A percentile compares a stretch with the other conserved stretches of the same genome.
Conservation (phyloP, 1,139 yeast species). For the Taphrina sp. region DNA sequence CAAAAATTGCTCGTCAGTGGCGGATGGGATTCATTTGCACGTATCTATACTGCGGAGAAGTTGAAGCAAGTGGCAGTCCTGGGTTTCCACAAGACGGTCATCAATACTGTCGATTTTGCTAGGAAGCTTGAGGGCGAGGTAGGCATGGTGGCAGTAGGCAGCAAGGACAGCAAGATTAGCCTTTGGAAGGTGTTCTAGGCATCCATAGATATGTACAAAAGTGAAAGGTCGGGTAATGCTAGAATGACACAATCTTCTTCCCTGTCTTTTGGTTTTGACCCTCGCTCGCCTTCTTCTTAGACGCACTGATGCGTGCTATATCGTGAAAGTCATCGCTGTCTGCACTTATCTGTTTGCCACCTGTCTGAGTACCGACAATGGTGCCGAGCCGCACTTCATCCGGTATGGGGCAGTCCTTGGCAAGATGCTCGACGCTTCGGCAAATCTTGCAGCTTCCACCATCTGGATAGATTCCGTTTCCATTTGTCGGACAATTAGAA, state of each 20-base stretch:
- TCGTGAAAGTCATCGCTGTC: slow-evolving; percentile 35
- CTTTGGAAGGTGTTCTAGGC: slow-evolving; percentile 28
- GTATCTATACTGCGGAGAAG: neutral
- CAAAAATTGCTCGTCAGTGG: slow-evolving; percentile 10
- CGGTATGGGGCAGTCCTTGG: slow-evolving; percentile 32
- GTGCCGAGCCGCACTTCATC: slow-evolving; percentile 32
- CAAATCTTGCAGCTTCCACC: slow-evolving; percentile 35
- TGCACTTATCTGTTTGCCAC: slow-evolving; percentile 16
- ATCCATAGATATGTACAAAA: too few relatives aligned
- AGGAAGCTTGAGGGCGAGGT: neutral
- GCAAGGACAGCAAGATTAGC: slow-evolving; percentile 29
- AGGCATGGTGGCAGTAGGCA: slow-evolving; percentile 19
- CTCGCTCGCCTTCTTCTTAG: neutral
- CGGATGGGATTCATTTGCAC: slow-evolving; percentile 24
- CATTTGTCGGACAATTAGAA: slow-evolving; percentile 33
- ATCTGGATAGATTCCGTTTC: slow-evolving; percentile 34
- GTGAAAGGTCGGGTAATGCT: too few relatives aligned
- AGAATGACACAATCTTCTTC: slow-evolving; percentile 17
- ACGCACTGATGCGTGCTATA: slow-evolving; percentile 17
- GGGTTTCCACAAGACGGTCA: slow-evolving; percentile 13
- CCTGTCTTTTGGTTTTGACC: neutral
- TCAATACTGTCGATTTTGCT: slow-evolving; percentile 11
- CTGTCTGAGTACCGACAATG: slow-evolving; percentile 29
- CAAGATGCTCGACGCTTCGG: slow-evolving; percentile 30
- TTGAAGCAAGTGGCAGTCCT: slow-evolving; percentile 29